Evolutionary conservation across 1,284 basidiomycete genomes (phyloP).

Genomic region (Heterobasidion irregulare): DNA sequence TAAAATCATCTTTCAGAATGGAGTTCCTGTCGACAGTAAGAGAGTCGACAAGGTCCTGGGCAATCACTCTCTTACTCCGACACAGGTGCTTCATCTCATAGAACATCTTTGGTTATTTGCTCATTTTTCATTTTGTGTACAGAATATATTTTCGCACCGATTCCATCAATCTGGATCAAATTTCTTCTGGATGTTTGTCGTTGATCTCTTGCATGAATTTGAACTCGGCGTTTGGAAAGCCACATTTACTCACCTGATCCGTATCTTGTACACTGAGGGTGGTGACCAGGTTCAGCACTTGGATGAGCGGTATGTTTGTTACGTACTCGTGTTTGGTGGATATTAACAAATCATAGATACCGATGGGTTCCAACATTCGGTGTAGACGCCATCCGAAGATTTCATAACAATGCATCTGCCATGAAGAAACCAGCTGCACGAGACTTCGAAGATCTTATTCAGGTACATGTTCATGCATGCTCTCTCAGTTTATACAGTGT

Average conservation of each 20-base stretch:
- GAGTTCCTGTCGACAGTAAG: background rate
- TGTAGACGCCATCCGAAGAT: conserved; percentile 16
- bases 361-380: conserved; percentile 20
- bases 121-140: background rate
- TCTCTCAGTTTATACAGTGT: no score
- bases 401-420: conserved; percentile 16
- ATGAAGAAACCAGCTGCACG: conserved; percentile 20
- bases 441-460: conserved; percentile 22
- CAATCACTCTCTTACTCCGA: background rate
- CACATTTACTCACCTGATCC: conserved; percentile 4
- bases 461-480: conserved; percentile 10
- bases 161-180: conserved; percentile 5
- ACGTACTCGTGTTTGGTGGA: background rate
- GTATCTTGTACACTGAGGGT: background rate
- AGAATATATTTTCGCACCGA: conserved; percentile 2
- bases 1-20: background rate
- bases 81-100: background rate
- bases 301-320: background rate
- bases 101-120: background rate
- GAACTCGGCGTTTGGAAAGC: conserved; percentile 17
- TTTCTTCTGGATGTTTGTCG: conserved; percentile 9
- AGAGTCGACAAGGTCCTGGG: background rate
- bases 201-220: conserved; percentile 17
- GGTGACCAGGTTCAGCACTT: background rate
- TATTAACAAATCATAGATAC: conserved; percentile 11